Base-by-base conservation (phyloP, 176 grass and related monocot species). In the Stipa capillata region DNA sequence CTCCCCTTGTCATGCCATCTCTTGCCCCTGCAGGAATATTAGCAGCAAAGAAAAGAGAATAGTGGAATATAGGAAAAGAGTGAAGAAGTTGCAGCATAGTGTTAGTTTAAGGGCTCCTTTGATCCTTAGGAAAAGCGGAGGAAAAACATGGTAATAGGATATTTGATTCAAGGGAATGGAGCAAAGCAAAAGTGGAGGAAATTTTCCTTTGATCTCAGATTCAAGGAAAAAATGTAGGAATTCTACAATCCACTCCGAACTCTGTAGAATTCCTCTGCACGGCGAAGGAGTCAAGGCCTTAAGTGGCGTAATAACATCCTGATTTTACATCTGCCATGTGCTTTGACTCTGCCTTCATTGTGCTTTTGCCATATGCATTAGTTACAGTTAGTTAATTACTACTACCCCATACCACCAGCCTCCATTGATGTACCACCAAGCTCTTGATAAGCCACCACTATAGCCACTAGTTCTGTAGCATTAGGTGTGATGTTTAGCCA, bases 61-160 rank as follows among this genome's bases (percentile, higher is more conserved):
- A 87, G 81, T 87, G 80, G 76, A 91, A 66, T 87, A 85, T 91
- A 91, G 82, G 82, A 74, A 88, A 88, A 49, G 44, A 76, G 66
- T 79, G 69, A 68, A 85, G 59, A 85, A 85, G 66, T 83, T 79
- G 79, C 79, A 88, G 60, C 82, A 79, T 85, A 92, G 82, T 79
- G 73, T 78, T 81, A 87, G 84, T 81, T 86, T 72, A 72, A 75
- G 75, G n/a, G 20, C n/a, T 11, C 33, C 50, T 16, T 15, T 54
- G n/a, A n/a, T n/a, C n/a, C n/a, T 24, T 27, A 73, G 85, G 49
- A 62, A 42, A 70, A 40, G 61, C n/a, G 48, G 5, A 21, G 11
- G 44, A 72, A 10, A 77, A n/a, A n/a, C n/a, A n/a, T n/a, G n/a
- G n/a, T n/a, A n/a, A n/a, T n/a, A n/a, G n/a, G n/a, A n/a, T n/a